A percentile compares a stretch with the other conserved stretches of the same genome.
These are phyloP conservation scores for Gregarina niphandrodes DNA, from an alignment of 169 alveolate genomes.

Conservation along the genomic window DNA sequence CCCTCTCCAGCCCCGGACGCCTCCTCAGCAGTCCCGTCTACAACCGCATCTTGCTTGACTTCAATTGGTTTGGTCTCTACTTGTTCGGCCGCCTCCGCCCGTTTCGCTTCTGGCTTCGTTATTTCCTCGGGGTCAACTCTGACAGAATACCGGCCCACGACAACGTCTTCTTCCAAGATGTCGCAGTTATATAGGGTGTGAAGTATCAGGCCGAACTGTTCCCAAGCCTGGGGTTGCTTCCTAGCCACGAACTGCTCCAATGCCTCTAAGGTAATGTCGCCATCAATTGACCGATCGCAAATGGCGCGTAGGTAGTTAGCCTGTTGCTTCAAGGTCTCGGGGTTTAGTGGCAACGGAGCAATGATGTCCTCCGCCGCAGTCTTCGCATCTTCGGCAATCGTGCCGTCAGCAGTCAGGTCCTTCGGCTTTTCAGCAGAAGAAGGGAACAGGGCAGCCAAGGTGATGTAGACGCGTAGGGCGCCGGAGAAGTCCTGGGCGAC, in stretches of 20 bases:
- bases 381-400: background rate
- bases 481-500: conserved; percentile 60
- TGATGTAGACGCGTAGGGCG: conserved; percentile 37
- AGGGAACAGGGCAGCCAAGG: conserved; percentile 25
- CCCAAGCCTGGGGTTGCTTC: background rate
- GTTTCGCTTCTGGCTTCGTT: too few relatives aligned
- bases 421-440: background rate
- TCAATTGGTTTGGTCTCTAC: too few relatives aligned
- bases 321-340: too few relatives aligned
- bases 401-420: background rate
- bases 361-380: too few relatives aligned
- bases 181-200: background rate
- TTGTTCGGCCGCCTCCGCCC: too few relatives aligned
- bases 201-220: background rate
- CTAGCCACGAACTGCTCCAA: background rate
- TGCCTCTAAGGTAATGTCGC: background rate
- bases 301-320: too few relatives aligned
- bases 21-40: too few relatives aligned
- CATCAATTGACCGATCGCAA: too few relatives aligned
- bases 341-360: too few relatives aligned
- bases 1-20: too few relatives aligned
- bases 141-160: background rate
- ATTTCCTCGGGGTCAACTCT: background rate
- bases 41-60: too few relatives aligned
- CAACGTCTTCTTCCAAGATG: background rate